Conservation (phyloP, 257 asterid species). For the Salvia miltiorrhiza region DNA sequence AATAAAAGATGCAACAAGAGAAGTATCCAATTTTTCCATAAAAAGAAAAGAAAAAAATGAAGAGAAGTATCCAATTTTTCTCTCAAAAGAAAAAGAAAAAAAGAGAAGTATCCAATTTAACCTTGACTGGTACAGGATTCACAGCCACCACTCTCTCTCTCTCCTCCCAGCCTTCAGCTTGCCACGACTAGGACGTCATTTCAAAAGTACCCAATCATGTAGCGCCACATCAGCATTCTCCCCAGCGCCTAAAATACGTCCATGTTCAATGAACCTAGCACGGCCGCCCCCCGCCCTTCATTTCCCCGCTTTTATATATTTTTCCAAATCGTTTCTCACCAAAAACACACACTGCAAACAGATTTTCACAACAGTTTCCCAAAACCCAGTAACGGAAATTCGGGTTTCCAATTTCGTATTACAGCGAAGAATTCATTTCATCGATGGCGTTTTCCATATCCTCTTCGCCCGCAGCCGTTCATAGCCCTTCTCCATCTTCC, state of each 20-base stretch:
- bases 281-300: slow-evolving; percentile 24
- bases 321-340: not conserved
- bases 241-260: slow-evolving; percentile 41
- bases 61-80: no score
- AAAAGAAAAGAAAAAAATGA: no score
- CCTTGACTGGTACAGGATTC: no score
- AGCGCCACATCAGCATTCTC: slow-evolving; percentile 32
- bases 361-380: slow-evolving; percentile 7
- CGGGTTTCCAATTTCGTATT: not conserved
- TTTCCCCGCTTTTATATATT: slow-evolving; percentile 11
- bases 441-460: slow-evolving; percentile 63
- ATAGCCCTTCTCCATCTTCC: slow-evolving; percentile 39
- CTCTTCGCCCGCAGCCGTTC: slow-evolving; percentile 47
- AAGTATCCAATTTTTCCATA: no score
- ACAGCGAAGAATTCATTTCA: not conserved
- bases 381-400: slow-evolving; percentile 23
- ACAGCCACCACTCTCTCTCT: slow-evolving; percentile 19
- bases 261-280: slow-evolving; percentile 68
- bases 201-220: slow-evolving; percentile 24
- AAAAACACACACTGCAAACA: slow-evolving; percentile 11
- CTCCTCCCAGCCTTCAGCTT: not conserved
- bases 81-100: no score
- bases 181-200: slow-evolving; percentile 40
- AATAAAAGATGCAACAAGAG: no score
- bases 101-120: no score